Evolutionary conservation across 2,329 filamentous ascomycete genomes (phyloP), one percentile per base, ranked within the genome.

Genomic region (Onygenales sp.): DNA sequence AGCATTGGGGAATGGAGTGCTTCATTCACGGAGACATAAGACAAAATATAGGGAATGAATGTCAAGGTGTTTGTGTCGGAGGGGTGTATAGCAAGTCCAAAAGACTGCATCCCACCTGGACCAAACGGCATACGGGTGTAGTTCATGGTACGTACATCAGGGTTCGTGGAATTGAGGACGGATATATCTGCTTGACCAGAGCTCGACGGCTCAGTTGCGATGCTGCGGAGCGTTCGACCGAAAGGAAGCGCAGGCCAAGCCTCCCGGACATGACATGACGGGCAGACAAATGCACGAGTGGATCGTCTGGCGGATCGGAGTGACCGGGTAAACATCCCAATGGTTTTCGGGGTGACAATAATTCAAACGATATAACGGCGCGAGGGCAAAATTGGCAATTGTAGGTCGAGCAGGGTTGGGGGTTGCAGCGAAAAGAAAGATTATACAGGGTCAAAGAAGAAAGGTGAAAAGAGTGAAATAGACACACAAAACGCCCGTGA

Each of bases 271-370:
- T 66, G 52, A 59, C 68, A 71, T 51, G 65, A 66, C 39, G 64
- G 54, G 58, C 67, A 71, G 55, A 69, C 62, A 67, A 71, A 63
- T 44, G 61, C 59, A 57, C 65, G 62, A 31, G 62, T 41, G 56
- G 67, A 65, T 60, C 65, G 65, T 66, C 63, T 60, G 54, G 64
- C 61, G 64, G 67, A 67, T 63, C 67, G 64, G 53, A 69, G 54
- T 43, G 67, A 68, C 51, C 60, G 59, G 55, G 66, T 66, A 58
- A 72, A 65, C 70, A 73, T 73, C 53, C 32, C 44, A 35, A 38
- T 14, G 38, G 21, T 31, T 39, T 17, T 14, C 5, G 21, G 21
- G 46, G 7, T 48, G 17, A 31, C 35, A 35, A 48, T 33, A 35
- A 35, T 17, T 35, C 27, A 14, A 46, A 14, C 2, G 42, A 14